These are phyloP conservation scores for Beauveria sp. DNA, from an alignment of 2,329 filamentous ascomycete genomes.

Conservation along the genomic window DNA sequence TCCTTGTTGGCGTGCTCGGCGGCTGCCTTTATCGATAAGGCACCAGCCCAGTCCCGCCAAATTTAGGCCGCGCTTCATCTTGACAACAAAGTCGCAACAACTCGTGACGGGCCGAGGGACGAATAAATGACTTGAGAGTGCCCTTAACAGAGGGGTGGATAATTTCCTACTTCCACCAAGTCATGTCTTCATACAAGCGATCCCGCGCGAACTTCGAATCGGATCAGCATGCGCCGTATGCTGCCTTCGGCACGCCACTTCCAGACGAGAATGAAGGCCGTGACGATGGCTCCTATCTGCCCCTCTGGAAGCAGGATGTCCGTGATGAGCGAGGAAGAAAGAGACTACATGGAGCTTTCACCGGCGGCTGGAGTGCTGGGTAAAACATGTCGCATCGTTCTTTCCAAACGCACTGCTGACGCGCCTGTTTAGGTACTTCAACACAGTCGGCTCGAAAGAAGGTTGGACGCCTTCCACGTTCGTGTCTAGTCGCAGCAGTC, in stretches of 20 bases:
- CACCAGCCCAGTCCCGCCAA: background rate
- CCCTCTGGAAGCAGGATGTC: slow-evolving; percentile 97
- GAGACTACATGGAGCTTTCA: slow-evolving; percentile 91
- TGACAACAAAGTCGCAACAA: background rate
- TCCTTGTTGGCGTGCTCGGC: background rate
- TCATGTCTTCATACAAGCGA: slow-evolving; percentile 64
- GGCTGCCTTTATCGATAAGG: slow-evolving; percentile 8
- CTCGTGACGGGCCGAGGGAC: background rate
- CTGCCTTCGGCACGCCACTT: slow-evolving; percentile 76
- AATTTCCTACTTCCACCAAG: background rate
- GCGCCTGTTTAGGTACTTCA: slow-evolving; percentile 67
- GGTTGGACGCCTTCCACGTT: slow-evolving; percentile 93
- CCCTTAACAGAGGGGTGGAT: background rate
- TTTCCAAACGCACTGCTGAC: background rate
- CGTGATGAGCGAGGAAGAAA: slow-evolving; percentile 86
- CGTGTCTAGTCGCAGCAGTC: slow-evolving; percentile 77
- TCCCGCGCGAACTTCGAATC: slow-evolving; percentile 71
- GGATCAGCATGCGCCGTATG: slow-evolving; percentile 66
- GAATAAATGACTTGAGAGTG: background rate
- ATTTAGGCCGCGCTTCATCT: background rate
- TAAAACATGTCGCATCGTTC: slow-evolving; percentile 35
- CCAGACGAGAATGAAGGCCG: slow-evolving; percentile 70
- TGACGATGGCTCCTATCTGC: slow-evolving; percentile 87
- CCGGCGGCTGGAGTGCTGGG: slow-evolving; percentile 94
- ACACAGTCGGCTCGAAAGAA: slow-evolving; percentile 96